A percentile compares a stretch with the other conserved stretches of the same genome.
These are phyloP conservation scores for Huntiella moniliformis DNA, from an alignment of 2,329 filamentous ascomycete species.

Conservation along the genomic window DNA sequence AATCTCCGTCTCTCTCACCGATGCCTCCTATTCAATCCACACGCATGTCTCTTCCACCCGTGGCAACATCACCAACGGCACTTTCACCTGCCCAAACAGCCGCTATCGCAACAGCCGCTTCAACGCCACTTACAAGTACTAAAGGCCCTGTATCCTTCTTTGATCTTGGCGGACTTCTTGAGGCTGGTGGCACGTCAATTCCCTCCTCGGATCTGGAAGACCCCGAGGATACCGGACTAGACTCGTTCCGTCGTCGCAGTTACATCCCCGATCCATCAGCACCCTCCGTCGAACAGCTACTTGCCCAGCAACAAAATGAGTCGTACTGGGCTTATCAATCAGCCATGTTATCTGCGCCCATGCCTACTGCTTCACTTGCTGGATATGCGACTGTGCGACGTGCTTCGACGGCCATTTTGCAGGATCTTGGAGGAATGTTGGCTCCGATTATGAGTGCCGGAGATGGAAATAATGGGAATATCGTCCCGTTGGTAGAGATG, in stretches of 20 bases:
- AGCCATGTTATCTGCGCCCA: slow-evolving; percentile 14
- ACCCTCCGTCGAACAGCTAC: slow-evolving; percentile 12
- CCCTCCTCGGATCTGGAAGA: slow-evolving; percentile 12
- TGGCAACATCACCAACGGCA: slow-evolving; percentile 16
- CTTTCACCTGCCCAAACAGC: slow-evolving; percentile 3
- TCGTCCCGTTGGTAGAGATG: no score
- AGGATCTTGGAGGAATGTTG: slow-evolving; percentile 38
- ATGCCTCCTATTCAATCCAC: slow-evolving; percentile 18
- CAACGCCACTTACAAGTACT: slow-evolving; percentile 16
- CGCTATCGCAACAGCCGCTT: slow-evolving; percentile 7
- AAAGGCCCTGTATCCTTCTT: slow-evolving; percentile 50
- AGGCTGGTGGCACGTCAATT: slow-evolving; percentile 23
- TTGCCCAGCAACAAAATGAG: slow-evolving; percentile 17
- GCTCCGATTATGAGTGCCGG: slow-evolving; percentile 18
- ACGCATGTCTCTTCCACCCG: not conserved
- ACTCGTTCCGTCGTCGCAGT: slow-evolving; percentile 16
- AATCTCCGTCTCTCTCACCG: slow-evolving; percentile 10
- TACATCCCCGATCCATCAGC: slow-evolving; percentile 19
- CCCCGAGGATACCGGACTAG: slow-evolving; percentile 13
- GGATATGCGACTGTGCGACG: slow-evolving; percentile 25
- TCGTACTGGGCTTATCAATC: slow-evolving; percentile 11
- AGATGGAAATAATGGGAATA: not conserved
- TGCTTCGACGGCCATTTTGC: slow-evolving; percentile 38
- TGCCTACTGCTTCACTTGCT: slow-evolving; percentile 22
- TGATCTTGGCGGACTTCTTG: slow-evolving; percentile 62